Base-by-base conservation (phyloP, 2,329 filamentous ascomycete species). In the Penicillium sp. region DNA sequence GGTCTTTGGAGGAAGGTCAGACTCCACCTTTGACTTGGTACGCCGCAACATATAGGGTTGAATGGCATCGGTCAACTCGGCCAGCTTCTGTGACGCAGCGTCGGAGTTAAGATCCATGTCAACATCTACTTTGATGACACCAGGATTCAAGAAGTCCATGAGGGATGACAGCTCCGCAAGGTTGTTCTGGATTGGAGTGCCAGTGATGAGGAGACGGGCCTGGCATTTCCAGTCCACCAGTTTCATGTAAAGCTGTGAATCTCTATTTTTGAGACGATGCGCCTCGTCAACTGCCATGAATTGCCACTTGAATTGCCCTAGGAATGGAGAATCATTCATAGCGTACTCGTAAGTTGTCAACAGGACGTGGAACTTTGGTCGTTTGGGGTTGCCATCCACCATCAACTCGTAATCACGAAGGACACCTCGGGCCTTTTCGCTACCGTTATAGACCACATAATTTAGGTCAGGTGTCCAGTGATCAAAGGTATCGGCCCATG, bases 321-420 rank as follows among this genome's bases (percentile, higher is more conserved):
- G 78, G 70, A 96, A 96, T 37, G 88, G 81, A 61, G 90, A 87
- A 71, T 99, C 95, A 56, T 87, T 85, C 48, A 97, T 82, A 56
- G 97, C 95, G 72, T 96, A 98, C 75, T 99, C 95, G 71, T 99
- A 99, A 0, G 95, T 98, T 1, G 95, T 99, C 58, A 99, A 86
- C 33, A 99, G 82, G n/a, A 96, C 92, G 68, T 99, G 95, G 81
- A 99, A 99, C 73, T 96, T 97, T 60, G 90, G 89, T 72, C 92
- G 93, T 74, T 89, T 91, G 2, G 89, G 83, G 68, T 96, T 96
- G 33, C 89, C 90, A 70, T 96, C 90, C 6, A 91, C 83, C 56
- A 97, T 84, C 44, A 99, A 81, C 74, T 99, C 95, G 68, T 96
- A 88, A 46, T 98, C 91, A 37, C 89, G 87, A 61, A 99, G 96